Percentiles rank a stretch among this genome's conserved stretches.
phyloP scores from a whole-genome alignment of 257 asterid genomes.

The Striga asiatica region DNA sequence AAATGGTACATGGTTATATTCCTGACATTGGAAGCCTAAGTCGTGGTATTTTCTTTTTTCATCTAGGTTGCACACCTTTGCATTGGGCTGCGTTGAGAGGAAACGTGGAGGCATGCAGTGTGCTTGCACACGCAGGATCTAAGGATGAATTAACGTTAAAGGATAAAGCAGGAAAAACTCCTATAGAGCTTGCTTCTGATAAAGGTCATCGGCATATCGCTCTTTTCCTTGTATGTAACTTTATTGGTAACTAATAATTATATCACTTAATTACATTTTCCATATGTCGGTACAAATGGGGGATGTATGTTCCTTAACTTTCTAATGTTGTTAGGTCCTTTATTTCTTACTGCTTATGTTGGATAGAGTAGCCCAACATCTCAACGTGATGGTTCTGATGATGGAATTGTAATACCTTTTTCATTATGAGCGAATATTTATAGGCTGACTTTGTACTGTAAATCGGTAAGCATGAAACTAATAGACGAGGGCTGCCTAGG shows the following conservation, averaged over 20 bases:
- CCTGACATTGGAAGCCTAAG: slow-evolving; percentile 1
- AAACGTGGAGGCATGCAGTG: slow-evolving; percentile 77
- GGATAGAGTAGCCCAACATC: neutral
- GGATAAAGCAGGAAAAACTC: slow-evolving; percentile 85
- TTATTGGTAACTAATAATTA: slow-evolving; percentile 29
- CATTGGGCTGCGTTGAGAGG: slow-evolving; percentile 98
- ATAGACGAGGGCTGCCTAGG: neutral
- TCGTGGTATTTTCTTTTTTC: slow-evolving; percentile 11
- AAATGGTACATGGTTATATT: neutral
- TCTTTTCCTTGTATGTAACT: slow-evolving; percentile 82
- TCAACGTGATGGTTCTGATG: neutral
- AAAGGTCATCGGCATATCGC: slow-evolving; percentile 92
- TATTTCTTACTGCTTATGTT: neutral
- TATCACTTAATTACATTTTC: slow-evolving; percentile 3
- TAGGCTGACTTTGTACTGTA: neutral
- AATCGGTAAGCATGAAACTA: neutral
- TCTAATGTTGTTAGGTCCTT: neutral
- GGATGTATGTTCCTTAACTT: slow-evolving; percentile 1
- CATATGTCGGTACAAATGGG: neutral
- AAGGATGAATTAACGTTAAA: slow-evolving; percentile 57
- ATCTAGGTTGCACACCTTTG: slow-evolving; percentile 91
- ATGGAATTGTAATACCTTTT: neutral
- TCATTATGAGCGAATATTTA: neutral
- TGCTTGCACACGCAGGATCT: slow-evolving; percentile 87
- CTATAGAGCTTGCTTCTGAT: slow-evolving; percentile 86